phyloP scores from a whole-genome alignment of 306 rosid genomes.

The Begonia fuchsioides region DNA sequence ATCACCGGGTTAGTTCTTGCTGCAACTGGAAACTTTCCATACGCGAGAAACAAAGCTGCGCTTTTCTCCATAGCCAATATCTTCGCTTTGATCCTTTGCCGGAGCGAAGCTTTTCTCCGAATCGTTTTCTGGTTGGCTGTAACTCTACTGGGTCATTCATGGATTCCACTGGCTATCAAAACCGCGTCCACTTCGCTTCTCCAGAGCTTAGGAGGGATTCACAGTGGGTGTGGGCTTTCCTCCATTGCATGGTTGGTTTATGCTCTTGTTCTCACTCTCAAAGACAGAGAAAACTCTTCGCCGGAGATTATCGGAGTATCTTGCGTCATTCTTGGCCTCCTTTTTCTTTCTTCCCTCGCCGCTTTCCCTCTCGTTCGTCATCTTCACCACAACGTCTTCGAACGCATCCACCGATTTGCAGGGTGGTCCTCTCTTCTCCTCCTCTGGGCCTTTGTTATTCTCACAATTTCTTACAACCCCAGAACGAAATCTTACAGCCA shows the following conservation, averaged over 20 bases:
- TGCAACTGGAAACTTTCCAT: constrained; percentile 22
- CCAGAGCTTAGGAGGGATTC: constrained; percentile 62
- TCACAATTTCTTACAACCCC: constrained; percentile 26
- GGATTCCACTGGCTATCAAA: constrained; percentile 33
- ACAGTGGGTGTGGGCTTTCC: constrained; percentile 67
- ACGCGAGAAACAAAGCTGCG: constrained; percentile 29
- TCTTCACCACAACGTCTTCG: constrained; percentile 53
- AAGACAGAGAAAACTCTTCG: constrained; percentile 24
- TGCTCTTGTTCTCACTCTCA: constrained; percentile 27
- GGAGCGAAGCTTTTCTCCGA: constrained; percentile 42
- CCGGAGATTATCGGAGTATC: constrained; percentile 26
- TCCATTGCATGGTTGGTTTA: constrained; percentile 54
- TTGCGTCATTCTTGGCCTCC: constrained; percentile 35
- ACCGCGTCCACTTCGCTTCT: constrained; percentile 46
- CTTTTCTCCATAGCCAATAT: constrained; percentile 51
- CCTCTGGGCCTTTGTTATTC: constrained; percentile 35
- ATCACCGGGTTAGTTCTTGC: constrained; percentile 34
- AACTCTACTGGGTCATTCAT: constrained; percentile 28
- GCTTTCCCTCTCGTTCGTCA: constrained; percentile 64
- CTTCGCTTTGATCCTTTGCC: constrained; percentile 35
- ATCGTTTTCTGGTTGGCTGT: constrained; percentile 36
- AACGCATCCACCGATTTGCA: constrained; percentile 46
- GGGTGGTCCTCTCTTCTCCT: constrained; percentile 48
- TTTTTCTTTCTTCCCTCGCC: constrained; percentile 39
- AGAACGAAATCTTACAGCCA: constrained; percentile 17